These are phyloP conservation scores for Diplocarpon mali DNA, from an alignment of 2,329 filamentous ascomycete species.

Conservation along the genomic window DNA sequence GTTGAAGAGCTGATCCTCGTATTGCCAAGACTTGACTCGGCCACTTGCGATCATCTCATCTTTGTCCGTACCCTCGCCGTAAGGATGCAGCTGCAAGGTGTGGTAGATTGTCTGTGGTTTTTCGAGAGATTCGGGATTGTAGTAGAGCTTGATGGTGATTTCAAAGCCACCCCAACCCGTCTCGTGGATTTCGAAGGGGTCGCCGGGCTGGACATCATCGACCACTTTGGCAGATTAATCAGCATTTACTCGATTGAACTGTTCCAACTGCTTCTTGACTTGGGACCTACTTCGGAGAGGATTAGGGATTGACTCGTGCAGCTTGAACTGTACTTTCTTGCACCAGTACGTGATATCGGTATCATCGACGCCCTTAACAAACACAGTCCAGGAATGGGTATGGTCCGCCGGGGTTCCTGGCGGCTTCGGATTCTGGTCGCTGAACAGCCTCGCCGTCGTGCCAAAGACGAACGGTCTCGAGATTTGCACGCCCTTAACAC, in stretches of 20 bases:
- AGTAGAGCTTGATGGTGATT: slow-evolving; percentile 91
- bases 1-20: slow-evolving; percentile 95
- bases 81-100: slow-evolving; percentile 82
- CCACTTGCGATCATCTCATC: slow-evolving; percentile 44
- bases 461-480: slow-evolving; percentile 61
- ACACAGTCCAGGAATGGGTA: slow-evolving; percentile 94
- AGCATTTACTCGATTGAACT: no score
- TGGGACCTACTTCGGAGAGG: slow-evolving; percentile 57
- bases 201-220: slow-evolving; percentile 52
- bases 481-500: slow-evolving; percentile 54
- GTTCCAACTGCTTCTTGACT: not conserved
- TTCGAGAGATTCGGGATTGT: slow-evolving; percentile 75
- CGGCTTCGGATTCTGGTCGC: slow-evolving; percentile 70
- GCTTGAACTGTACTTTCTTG: slow-evolving; percentile 93
- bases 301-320: slow-evolving; percentile 94
- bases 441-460: slow-evolving; percentile 69
- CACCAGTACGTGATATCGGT: slow-evolving; percentile 93
- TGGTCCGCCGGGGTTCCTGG: slow-evolving; percentile 73
- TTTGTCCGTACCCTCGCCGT: slow-evolving; percentile 66
- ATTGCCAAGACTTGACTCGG: slow-evolving; percentile 66
- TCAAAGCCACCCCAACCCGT: slow-evolving; percentile 98
- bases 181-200: slow-evolving; percentile 73
- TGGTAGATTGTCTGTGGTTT: slow-evolving; percentile 96
- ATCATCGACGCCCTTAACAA: slow-evolving; percentile 80
- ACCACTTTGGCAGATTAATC: slow-evolving; percentile 37